Base-by-base conservation (phyloP, 352 stramenopile genomes). In the Globisporangium nagaii region DNA sequence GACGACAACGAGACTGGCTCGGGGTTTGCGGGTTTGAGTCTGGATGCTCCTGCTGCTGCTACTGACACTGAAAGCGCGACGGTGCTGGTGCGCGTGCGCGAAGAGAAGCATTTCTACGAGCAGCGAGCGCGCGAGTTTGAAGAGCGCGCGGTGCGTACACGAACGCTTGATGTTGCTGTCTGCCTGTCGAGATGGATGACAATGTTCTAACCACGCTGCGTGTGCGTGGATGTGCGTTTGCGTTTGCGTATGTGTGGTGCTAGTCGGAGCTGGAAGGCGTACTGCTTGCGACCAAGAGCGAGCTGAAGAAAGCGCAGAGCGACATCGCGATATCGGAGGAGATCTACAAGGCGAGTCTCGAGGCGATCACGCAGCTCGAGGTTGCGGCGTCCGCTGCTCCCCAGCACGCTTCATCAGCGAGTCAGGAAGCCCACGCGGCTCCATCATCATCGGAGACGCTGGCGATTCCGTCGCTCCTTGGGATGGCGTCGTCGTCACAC, bases 301-400 rank as follows among this genome's bases (percentile, higher is more conserved):
- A 84, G 32, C 68, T 85, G 1, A 73, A 71, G 40, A 56, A 50
- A 6, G 69, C 75, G 6, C 50, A 64, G 4, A 64, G 69, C 20
- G 65, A 73, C 22, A 62, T 79, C 9, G 57, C 78, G 34, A 79
- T 84, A 25, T 68, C 73, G 0, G 67, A 73, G 4, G 75, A 81
- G 54, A 81, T 86, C 30, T 79, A 84, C 55, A 86, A 84, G 54
- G 75, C 75, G n/a, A 84, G 69, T 47, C 50, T 86, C 24, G 75
- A 86, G 62, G 76, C 71, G 3, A 86, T 86, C 43, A 68, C 66
- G 9, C 65, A 75, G 15, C 59, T 86, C 7, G 73, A 86, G 56
- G 60, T 66, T 2, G 50, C 46, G 10, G 43, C 30, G 19, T 37
- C 12, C 27, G 3, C 50, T 43, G 19, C 19, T 12, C 19, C 12